These are phyloP conservation scores for Saccharomycopsis sp. DNA, from an alignment of 805 yeast species.

Conservation along the genomic window DNA sequence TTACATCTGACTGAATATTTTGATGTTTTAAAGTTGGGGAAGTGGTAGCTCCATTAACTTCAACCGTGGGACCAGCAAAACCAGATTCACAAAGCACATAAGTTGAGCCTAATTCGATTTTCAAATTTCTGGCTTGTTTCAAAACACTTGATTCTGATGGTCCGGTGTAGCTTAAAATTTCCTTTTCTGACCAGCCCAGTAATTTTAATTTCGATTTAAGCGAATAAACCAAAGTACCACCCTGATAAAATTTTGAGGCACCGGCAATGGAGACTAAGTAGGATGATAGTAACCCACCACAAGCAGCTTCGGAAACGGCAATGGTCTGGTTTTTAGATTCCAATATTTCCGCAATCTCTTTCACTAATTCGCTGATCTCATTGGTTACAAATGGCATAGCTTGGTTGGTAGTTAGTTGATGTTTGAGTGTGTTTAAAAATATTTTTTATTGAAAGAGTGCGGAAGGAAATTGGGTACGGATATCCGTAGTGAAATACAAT, in stretches of 20 bases:
- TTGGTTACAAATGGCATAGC: too few relatives aligned
- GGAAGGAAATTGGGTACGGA: too few relatives aligned
- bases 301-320: constrained; percentile 80
- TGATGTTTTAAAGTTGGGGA: background rate
- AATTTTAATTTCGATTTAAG: constrained; percentile 62
- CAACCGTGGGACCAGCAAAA: constrained; percentile 62
- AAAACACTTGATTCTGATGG: constrained; percentile 69
- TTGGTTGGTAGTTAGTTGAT: too few relatives aligned
- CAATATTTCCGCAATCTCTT: constrained; percentile 48
- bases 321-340: constrained; percentile 48
- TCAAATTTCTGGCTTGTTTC: constrained; percentile 66
- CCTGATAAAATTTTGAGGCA: constrained; percentile 73
- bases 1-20: background rate
- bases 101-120: constrained; percentile 73
- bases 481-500: too few relatives aligned
- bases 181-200: constrained; percentile 69
- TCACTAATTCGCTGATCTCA: too few relatives aligned
- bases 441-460: too few relatives aligned
- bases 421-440: too few relatives aligned
- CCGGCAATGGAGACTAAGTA: constrained; percentile 78
- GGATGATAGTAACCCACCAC: constrained; percentile 80
- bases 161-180: constrained; percentile 65
- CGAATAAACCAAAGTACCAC: constrained; percentile 75
- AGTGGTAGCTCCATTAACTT: constrained; percentile 20
- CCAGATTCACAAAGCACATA: constrained; percentile 81